A percentile compares a stretch with the other conserved stretches of the same genome.
These are phyloP conservation scores for Coprinopsis strossmayeri DNA, from an alignment of 768 basidiomycete genomes.

Conservation along the genomic window DNA sequence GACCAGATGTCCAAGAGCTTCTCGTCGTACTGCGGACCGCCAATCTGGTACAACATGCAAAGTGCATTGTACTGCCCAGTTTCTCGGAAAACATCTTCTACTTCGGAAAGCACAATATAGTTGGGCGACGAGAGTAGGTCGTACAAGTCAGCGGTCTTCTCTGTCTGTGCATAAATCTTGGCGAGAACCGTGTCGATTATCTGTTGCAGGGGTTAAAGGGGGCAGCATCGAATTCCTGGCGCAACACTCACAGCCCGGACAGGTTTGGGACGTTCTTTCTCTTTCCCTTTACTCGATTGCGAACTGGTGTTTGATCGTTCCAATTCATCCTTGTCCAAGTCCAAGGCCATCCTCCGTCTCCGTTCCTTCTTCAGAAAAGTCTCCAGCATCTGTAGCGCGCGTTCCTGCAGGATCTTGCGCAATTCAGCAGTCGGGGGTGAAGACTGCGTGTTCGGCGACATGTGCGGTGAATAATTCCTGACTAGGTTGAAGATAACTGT, in stretches of 20 bases:
- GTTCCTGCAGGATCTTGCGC: conserved; percentile 49
- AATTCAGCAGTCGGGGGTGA: conserved; percentile 71
- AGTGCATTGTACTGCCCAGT: conserved; percentile 55
- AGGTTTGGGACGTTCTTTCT: conserved; percentile 13
- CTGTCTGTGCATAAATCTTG: conserved; percentile 62
- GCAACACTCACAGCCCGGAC: conserved; percentile 8
- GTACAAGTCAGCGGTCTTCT: conserved; percentile 57
- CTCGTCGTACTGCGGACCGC: conserved; percentile 37
- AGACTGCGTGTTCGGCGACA: conserved; percentile 58
- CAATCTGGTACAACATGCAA: conserved; percentile 52
- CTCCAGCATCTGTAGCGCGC: conserved; percentile 74
- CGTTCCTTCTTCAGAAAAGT: conserved; percentile 59
- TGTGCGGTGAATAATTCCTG: conserved; percentile 86
- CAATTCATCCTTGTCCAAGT: conserved; percentile 22
- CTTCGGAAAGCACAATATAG: conserved; percentile 49
- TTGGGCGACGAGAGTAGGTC: conserved; percentile 50
- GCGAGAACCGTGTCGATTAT: conserved; percentile 76
- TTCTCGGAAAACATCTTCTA: conserved; percentile 49
- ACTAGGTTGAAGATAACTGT: conserved; percentile 86
- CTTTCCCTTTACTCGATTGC: conserved; percentile 15
- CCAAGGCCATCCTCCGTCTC: conserved; percentile 29
- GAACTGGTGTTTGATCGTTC: conserved; percentile 8
- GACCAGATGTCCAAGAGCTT: conserved; percentile 65
- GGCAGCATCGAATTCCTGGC: too few relatives aligned
- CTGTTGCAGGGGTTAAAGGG: conserved; percentile 28